phyloP scores from a whole-genome alignment of 305 asterid species.

The Ajuga reptans region DNA sequence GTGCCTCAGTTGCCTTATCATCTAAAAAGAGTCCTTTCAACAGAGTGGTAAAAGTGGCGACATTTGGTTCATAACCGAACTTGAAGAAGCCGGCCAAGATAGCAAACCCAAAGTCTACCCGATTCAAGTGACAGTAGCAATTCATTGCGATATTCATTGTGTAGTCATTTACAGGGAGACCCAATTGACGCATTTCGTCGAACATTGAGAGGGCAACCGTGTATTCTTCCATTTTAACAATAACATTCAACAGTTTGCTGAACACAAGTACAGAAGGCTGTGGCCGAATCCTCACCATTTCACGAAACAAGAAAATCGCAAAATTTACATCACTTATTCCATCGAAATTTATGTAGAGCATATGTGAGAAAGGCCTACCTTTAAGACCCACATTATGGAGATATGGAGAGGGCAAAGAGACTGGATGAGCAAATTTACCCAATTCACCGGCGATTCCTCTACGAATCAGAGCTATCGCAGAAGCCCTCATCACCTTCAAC shows the following conservation, averaged over 20 bases:
- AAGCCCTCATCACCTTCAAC: neutral
- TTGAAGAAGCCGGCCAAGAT: neutral
- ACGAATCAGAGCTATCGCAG: neutral
- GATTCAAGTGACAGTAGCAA: neutral
- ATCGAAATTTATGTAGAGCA: slow-evolving; percentile 13
- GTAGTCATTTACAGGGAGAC: neutral
- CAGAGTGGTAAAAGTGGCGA: neutral
- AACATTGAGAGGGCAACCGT: neutral
- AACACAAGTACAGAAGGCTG: neutral
- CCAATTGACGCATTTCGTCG: neutral
- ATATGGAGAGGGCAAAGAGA: neutral
- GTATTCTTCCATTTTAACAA: slow-evolving; percentile 12
- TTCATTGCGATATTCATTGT: neutral
- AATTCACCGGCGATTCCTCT: neutral
- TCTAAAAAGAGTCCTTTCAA: neutral
- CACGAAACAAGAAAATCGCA: slow-evolving; percentile 1
- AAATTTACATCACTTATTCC: neutral
- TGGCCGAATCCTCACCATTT: neutral
- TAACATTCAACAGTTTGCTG: neutral
- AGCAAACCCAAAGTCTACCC: neutral
- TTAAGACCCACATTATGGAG: neutral
- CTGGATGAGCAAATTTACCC: neutral
- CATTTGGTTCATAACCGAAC: neutral
- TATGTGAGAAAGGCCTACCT: neutral
- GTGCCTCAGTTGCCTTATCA: neutral